Conservation (phyloP, 2,329 filamentous ascomycete genomes). For the Microdochium nivale region DNA sequence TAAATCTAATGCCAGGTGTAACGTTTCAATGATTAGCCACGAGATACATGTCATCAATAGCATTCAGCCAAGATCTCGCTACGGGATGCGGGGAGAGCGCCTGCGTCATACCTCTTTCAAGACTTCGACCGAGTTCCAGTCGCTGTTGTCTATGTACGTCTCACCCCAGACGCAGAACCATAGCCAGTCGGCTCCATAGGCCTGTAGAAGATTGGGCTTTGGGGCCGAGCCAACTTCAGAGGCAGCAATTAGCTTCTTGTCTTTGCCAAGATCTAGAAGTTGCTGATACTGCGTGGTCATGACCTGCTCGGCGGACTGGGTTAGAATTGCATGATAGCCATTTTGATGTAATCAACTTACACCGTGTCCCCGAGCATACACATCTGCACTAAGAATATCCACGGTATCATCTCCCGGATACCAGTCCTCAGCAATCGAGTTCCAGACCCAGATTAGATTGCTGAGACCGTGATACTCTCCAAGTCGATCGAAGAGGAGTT, state of each 20-base stretch:
- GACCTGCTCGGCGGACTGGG: slow-evolving; percentile 15
- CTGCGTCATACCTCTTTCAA: slow-evolving; percentile 23
- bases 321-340: slow-evolving; percentile 1
- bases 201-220: slow-evolving; percentile 27
- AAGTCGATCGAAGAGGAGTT: slow-evolving; percentile 32
- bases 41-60: no score
- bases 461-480: slow-evolving; percentile 33
- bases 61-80: not conserved
- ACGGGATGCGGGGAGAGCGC: not conserved
- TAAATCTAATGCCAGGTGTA: slow-evolving; percentile 14
- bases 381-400: slow-evolving; percentile 36
- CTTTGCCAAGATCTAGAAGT: slow-evolving; percentile 29
- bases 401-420: slow-evolving; percentile 36
- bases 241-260: slow-evolving; percentile 38
- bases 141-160: slow-evolving; percentile 29
- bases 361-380: slow-evolving; percentile 34
- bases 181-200: slow-evolving; percentile 37
- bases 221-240: slow-evolving; percentile 38
- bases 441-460: slow-evolving; percentile 43
- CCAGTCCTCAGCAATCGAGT: slow-evolving; percentile 33
- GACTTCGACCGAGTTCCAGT: slow-evolving; percentile 30
- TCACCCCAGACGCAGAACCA: slow-evolving; percentile 38
- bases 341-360: slow-evolving; percentile 14
- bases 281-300: slow-evolving; percentile 34
- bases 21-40: no score